Evolutionary conservation across 2,329 filamentous ascomycete species (phyloP).

Genomic region (Aspergillus amoenus): DNA sequence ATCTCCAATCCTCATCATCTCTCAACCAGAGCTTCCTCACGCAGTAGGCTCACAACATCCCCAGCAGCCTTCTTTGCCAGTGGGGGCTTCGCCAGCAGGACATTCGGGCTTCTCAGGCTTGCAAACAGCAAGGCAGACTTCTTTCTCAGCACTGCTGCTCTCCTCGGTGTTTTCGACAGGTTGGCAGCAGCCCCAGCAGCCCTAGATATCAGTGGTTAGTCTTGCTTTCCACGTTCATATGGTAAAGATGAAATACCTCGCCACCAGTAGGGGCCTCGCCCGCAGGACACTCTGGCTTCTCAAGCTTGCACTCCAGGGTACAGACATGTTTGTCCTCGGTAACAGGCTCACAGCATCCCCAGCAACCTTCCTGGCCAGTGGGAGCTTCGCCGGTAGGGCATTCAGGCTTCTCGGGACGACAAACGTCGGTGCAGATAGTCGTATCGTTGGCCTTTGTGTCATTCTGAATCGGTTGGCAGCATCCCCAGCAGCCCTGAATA

Average conservation of each 20-base stretch:
- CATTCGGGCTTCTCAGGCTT: constrained; percentile 3
- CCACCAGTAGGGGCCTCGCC: not conserved
- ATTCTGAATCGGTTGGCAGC: not conserved
- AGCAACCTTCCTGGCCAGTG: constrained; percentile 1
- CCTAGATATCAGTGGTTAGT: no score
- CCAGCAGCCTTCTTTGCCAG: constrained; percentile 5
- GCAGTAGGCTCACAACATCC: not conserved
- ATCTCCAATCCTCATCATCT: no score
- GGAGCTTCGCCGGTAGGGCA: not conserved
- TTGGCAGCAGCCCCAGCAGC: constrained; percentile 4
- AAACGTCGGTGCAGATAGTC: not conserved
- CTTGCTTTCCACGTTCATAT: no score
- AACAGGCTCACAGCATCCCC: constrained; percentile 2
- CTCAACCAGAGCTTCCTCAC: no score
- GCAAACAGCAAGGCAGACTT: not conserved
- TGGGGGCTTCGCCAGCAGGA: constrained; percentile 1
- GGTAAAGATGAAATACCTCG: not conserved
- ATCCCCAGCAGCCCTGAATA: constrained; percentile 9
- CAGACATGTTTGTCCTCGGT: no score
- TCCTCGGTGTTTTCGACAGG: not conserved
- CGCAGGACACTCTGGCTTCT: not conserved
- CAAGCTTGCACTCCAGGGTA: not conserved
- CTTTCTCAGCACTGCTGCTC: no score
- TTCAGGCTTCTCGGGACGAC: not conserved
- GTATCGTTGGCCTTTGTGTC: no score